These are phyloP conservation scores for Saccharomycopsis babjevae DNA, from an alignment of 805 yeast genomes.

Conservation along the genomic window DNA sequence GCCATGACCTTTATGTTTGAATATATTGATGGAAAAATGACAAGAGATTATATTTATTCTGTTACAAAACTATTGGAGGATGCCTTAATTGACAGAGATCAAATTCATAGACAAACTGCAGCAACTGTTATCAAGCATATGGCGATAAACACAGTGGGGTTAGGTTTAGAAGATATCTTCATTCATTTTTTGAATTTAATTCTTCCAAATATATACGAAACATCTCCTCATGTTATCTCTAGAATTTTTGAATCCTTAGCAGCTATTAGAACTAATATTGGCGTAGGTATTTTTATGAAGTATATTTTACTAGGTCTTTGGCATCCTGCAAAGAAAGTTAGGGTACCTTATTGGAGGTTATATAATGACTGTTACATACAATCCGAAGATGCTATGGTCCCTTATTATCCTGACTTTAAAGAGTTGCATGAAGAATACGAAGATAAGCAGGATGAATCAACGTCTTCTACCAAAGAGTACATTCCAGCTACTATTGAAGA, in stretches of 20 bases:
- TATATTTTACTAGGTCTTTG: conserved; percentile 84
- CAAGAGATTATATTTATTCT: conserved; percentile 74
- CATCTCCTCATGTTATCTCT: conserved; percentile 88
- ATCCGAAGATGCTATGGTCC: conserved; percentile 65
- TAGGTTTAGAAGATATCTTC: conserved; percentile 72
- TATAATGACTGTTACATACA: conserved; percentile 72
- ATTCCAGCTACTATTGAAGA: conserved; percentile 33
- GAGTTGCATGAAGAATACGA: conserved; percentile 24
- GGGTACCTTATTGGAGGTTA: conserved; percentile 76
- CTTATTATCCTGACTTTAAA: conserved; percentile 63
- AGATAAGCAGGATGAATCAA: not conserved
- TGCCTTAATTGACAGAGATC: conserved; percentile 83
- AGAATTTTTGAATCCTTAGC: conserved; percentile 76
- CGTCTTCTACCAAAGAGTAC: not conserved
- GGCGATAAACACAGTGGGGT: conserved; percentile 68
- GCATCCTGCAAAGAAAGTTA: conserved; percentile 85
- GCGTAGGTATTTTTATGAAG: conserved; percentile 63
- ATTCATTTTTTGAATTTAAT: conserved; percentile 71
- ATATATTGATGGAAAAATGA: conserved; percentile 63
- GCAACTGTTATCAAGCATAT: conserved; percentile 77
- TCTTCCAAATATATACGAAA: conserved; percentile 84
- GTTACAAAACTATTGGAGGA: conserved; percentile 74
- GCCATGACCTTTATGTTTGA: conserved; percentile 88
- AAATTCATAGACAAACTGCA: conserved; percentile 92
- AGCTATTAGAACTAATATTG: conserved; percentile 59